A percentile compares a stretch with the other conserved stretches of the same genome.
Conservation (phyloP, 768 basidiomycete genomes). For the Serendipita sp. region DNA sequence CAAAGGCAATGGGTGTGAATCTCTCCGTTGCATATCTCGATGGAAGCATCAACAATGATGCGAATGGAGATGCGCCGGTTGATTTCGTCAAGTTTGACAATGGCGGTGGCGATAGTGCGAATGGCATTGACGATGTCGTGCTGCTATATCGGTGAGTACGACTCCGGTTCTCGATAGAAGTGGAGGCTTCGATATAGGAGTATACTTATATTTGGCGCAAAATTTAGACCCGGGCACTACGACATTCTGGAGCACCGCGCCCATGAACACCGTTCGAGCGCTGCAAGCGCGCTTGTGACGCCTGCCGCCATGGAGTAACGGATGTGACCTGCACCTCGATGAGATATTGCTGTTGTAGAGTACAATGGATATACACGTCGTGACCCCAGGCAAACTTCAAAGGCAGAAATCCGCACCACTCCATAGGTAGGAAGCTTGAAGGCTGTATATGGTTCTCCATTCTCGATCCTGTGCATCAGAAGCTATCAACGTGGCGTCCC, state of each 20-base stretch:
- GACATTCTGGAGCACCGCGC: constrained; percentile 40
- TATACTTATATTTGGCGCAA: constrained; percentile 6
- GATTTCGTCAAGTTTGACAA: constrained; percentile 53
- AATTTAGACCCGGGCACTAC: constrained; percentile 66
- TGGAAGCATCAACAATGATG: constrained; percentile 25
- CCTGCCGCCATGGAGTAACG: background rate
- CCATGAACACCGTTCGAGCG: background rate
- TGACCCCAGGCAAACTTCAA: no score
- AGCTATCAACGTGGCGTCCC: no score
- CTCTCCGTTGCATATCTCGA: constrained; percentile 71
- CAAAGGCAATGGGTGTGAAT: constrained; percentile 47
- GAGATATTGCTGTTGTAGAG: no score
- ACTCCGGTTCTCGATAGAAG: background rate
- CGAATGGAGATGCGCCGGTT: constrained; percentile 27
- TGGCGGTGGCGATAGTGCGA: constrained; percentile 21
- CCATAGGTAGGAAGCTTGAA: no score
- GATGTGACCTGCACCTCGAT: no score
- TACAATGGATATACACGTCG: no score
- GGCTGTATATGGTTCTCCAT: no score
- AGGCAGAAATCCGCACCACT: no score
- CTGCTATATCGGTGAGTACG: constrained; percentile 56
- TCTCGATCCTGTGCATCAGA: no score
- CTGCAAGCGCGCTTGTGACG: background rate
- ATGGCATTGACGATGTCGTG: constrained; percentile 35
- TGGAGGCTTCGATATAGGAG: background rate